These are phyloP conservation scores for Globisporangium alternatum DNA, from an alignment of 352 stramenopile species.

Conservation along the genomic window DNA sequence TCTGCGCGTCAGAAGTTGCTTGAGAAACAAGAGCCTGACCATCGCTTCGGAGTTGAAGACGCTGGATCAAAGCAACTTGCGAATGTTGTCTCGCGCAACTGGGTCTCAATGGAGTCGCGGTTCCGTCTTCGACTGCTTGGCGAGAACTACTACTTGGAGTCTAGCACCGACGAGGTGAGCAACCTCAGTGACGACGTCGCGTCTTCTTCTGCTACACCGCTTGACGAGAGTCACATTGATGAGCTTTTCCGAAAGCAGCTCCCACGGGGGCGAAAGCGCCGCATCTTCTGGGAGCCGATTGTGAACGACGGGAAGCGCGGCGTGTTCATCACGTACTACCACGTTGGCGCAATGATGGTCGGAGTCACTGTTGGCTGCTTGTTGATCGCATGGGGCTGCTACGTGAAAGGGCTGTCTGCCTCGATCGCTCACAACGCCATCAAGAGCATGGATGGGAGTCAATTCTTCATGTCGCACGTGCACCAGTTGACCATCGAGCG, in stretches of 20 bases:
- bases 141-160: conserved; percentile 63
- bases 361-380: conserved; percentile 39
- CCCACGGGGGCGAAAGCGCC: conserved; percentile 18
- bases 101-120: conserved; percentile 35
- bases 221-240: conserved; percentile 22
- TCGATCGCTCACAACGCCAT: conserved; percentile 64
- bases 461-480: conserved; percentile 65
- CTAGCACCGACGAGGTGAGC: conserved; percentile 31
- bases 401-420: conserved; percentile 66
- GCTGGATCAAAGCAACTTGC: conserved; percentile 22
- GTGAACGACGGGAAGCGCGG: conserved; percentile 69
- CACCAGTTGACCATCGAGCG: conserved; percentile 70
- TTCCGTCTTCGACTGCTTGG: conserved; percentile 52
- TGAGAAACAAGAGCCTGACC: not conserved
- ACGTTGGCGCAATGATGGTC: conserved; percentile 60
- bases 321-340: conserved; percentile 82
- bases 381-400: conserved; percentile 71
- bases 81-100: conserved; percentile 20
- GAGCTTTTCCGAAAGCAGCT: conserved; percentile 25
- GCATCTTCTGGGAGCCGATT: conserved; percentile 69
- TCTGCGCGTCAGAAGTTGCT: conserved; percentile 7
- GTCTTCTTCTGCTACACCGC: conserved; percentile 15
- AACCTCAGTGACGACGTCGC: conserved; percentile 19
- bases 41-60: not conserved
- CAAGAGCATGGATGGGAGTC: conserved; percentile 53